Base-by-base conservation (phyloP, 805 yeast species). In the Scheffersomyces stipitis region DNA sequence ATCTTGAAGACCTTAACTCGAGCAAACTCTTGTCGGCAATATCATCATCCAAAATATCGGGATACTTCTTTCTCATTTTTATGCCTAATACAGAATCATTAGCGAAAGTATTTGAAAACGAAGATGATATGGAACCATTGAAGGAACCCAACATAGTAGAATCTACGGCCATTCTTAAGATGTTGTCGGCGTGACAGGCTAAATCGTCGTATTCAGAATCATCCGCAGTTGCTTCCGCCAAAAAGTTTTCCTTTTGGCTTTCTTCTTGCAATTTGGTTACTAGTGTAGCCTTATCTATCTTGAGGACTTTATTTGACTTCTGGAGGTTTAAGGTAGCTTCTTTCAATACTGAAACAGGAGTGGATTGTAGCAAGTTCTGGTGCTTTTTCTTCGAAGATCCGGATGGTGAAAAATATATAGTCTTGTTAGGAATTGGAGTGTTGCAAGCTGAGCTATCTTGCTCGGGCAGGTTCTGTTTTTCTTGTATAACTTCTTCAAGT, bases 121-220 rank as follows among this genome's bases (percentile, higher is more conserved):
- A 62, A 7, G 63, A 58, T 18, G 69, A 63, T 31, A 65, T 60
- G 10, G 69, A 59, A 17, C 59, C 56, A 38, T 63, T 62, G 32
- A 60, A 64, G 1, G 73, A 66, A 1, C 71, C 71, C 34, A 68
- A 52, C 69, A 69, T 63, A 3, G 75, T 69, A 18, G 75, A 63
- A 41, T 69, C 75, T 32, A 69, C 68, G 4, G 75, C 75, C 74
- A 69, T 69, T 15, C 70, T 52, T 60, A 69, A 54, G 37, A 69
- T 69, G 37, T 65, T 66, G 33, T 68, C 69, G 2, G 75, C 75
- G 42, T 69, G 75, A 36, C 73, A 69, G 4, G 75, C 75, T 40
- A 69, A 58, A 15, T 60, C 60, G 44, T 69, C 75, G 22, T 52
- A 51, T 31, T 55, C 60, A 2, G 62, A 50, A 13, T 46, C 53